phyloP scores from a whole-genome alignment of 495 filamentous ascomycete species.

The Lepidopterella palustris region DNA sequence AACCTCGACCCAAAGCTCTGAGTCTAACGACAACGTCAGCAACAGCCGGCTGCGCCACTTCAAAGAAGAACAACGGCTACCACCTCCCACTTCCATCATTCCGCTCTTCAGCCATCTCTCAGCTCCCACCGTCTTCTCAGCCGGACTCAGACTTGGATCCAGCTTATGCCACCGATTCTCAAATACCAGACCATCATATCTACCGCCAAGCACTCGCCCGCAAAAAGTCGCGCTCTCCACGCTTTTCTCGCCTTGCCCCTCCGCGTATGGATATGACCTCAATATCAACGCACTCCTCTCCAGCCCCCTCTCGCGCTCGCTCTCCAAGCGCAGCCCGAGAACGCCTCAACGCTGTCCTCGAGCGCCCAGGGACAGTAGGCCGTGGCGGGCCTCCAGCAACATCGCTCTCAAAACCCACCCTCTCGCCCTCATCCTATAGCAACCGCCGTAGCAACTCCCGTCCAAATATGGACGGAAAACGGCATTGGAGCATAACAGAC shows the following conservation, averaged over 20 bases:
- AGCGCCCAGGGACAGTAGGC: conserved; percentile 44
- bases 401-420: conserved; percentile 26
- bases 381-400: conserved; percentile 38
- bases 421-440: conserved; percentile 14
- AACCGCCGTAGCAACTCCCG: conserved; percentile 13
- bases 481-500: conserved; percentile 69
- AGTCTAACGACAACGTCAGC: conserved; percentile 7
- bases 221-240: conserved; percentile 24
- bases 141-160: conserved; percentile 1
- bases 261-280: conserved; percentile 55
- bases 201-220: conserved; percentile 35
- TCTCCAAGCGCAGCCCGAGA: conserved; percentile 11
- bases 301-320: background rate
- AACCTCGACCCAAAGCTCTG: conserved; percentile 8
- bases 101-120: conserved; percentile 7
- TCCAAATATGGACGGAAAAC: conserved; percentile 36
- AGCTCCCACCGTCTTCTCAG: background rate
- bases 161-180: conserved; percentile 8
- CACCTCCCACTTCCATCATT: conserved; percentile 25
- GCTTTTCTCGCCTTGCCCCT: conserved; percentile 50
- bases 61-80: conserved; percentile 10
- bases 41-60: conserved; percentile 4
- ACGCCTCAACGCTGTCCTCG: conserved; percentile 15
- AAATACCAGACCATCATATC: conserved; percentile 34
- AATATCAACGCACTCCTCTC: background rate